phyloP scores from a whole-genome alignment of 768 basidiomycete species.

The Amanita molliuscula region DNA sequence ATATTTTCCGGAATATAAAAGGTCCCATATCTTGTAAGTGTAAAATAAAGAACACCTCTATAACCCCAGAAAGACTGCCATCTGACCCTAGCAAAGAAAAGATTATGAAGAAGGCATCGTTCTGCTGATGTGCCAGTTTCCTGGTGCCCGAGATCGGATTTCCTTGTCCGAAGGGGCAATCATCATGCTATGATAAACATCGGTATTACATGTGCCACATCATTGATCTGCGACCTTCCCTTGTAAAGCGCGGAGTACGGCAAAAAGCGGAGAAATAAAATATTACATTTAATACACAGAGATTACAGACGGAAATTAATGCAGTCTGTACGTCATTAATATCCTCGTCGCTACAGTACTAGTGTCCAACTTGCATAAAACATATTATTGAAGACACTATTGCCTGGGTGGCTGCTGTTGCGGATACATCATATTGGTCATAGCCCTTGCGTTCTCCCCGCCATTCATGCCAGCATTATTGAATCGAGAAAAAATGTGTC shows the following conservation, averaged over 20 bases:
- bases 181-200: no score
- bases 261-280: neutral
- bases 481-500: conserved; percentile 71
- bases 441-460: conserved; percentile 30
- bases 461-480: conserved; percentile 14
- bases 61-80: no score
- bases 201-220: no score
- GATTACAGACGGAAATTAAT: neutral
- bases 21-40: no score
- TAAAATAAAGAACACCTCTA: no score
- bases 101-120: no score
- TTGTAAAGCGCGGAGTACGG: neutral
- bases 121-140: no score
- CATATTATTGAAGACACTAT: conserved; percentile 11
- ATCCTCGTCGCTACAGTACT: neutral
- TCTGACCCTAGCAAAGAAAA: no score
- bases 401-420: conserved; percentile 14
- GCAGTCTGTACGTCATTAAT: neutral
- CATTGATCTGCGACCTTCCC: neutral
- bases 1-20: no score
- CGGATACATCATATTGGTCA: conserved; percentile 14
- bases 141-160: no score
- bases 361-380: neutral
- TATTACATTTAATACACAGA: neutral
- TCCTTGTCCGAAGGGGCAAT: no score